Evolutionary conservation across 371 early-diverging fungal genomes (phyloP).

Genomic region (Saksenaea vasiformis): DNA sequence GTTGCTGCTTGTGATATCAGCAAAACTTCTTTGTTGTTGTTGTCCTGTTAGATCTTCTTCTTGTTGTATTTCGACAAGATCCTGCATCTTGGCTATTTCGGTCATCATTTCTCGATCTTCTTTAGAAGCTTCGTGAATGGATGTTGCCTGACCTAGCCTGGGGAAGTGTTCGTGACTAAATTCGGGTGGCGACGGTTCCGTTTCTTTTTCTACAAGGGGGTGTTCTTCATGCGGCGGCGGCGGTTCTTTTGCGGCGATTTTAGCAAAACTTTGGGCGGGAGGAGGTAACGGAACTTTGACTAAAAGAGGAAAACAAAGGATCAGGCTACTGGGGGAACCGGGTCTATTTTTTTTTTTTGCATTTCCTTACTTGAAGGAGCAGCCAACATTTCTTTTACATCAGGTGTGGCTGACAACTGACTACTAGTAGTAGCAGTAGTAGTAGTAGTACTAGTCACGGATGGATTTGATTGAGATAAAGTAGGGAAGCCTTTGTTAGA

Average conservation of each 20-base stretch:
- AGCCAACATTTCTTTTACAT: slow-evolving; percentile 45
- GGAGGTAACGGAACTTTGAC: slow-evolving; percentile 43
- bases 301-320: not conserved
- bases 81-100: slow-evolving; percentile 31
- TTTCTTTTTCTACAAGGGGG: not conserved
- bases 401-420: slow-evolving; percentile 35
- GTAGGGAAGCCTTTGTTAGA: slow-evolving; percentile 40
- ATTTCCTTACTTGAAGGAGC: slow-evolving; percentile 22
- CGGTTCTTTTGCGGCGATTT: slow-evolving; percentile 36
- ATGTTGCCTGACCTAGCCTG: slow-evolving; percentile 30
- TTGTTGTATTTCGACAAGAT: slow-evolving; percentile 19
- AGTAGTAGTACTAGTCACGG: not conserved
- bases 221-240: slow-evolving; percentile 26
- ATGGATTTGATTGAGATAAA: slow-evolving; percentile 18
- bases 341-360: not conserved
- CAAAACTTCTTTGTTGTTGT: slow-evolving; percentile 23
- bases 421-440: slow-evolving; percentile 6
- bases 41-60: not conserved
- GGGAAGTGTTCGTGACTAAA: slow-evolving; percentile 41
- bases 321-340: not conserved
- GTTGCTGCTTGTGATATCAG: slow-evolving; percentile 36
- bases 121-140: slow-evolving; percentile 31
- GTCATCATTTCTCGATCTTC: slow-evolving; percentile 31
- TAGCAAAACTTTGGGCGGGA: slow-evolving; percentile 39
- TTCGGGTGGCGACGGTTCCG: slow-evolving; percentile 10